Evolutionary conservation across 768 basidiomycete species (phyloP), one percentile per base, ranked within the genome.

Genomic region (Pulveroboletus sp.): DNA sequence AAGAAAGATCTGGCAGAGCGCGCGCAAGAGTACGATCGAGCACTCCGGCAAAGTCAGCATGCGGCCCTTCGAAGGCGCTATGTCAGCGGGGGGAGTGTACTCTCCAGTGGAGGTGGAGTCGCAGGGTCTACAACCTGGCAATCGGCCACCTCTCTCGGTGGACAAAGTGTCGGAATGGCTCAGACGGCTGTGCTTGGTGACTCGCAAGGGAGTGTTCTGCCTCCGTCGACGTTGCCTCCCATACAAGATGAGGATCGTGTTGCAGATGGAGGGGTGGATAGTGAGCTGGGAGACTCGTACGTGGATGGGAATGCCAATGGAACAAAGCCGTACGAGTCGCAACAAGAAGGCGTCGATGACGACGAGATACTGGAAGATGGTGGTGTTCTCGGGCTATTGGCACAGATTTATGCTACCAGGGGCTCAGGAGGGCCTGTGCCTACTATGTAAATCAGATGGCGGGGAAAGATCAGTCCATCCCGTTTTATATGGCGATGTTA

Each of bases 311-410:
- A 62, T 48, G 48, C 72, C 47, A 73, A 75, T 59, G 68, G 76
- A 43, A 63, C 71, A 42, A 68, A 68, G 48, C 39, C 70, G 19
- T 59, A 62, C 45, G 62, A 71, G 36, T 64, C 67, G 43, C 71
- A 76, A 40, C 78, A 76, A 43, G 75, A 74, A 13, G 79, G 78
- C 14, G 62, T 62, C 14, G 76, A 85, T 38, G 82, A 82, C 11
- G 87, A 84, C 5, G 85, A 85, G 22, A 74, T 69, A 17, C 60
- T 87, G 54, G 81, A 81, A 60, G 90, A 93, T 67, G 89, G 80
- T 1, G 93, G 93, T 16, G 85, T 96, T 55, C 70, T 95, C 53
- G 90, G 89, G 19, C 62, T 96, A 54, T 64, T 96, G 59, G 86
- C 89, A 36, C 86, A 94, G 73, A 93, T 96, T 43, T 92, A 94